These are phyloP conservation scores for Amanita exitialis DNA, from an alignment of 768 basidiomycete species.

Conservation along the genomic window DNA sequence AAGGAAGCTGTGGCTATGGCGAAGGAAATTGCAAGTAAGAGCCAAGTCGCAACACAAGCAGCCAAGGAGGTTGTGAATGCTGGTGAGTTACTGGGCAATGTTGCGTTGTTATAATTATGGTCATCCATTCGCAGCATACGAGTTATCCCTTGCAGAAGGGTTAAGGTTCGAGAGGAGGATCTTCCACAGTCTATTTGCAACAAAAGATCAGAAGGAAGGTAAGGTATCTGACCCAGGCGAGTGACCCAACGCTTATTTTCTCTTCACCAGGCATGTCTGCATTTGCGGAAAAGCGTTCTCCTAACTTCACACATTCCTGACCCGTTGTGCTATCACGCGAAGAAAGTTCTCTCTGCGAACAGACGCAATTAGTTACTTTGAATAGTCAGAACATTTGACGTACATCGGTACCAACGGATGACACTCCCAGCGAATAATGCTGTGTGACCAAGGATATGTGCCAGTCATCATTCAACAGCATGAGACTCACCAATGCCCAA, in stretches of 20 bases:
- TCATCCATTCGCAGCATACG: constrained; percentile 46
- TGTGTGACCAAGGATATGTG: constrained; percentile 7
- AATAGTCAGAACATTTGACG: neutral
- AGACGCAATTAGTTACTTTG: neutral
- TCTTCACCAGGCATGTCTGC: constrained; percentile 73
- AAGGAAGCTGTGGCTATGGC: constrained; percentile 81
- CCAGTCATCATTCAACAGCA: neutral
- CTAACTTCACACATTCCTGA: constrained; percentile 63
- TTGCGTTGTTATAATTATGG: neutral
- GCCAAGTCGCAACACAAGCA: constrained; percentile 74
- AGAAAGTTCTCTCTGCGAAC: neutral
- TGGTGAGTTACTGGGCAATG: constrained; percentile 29
- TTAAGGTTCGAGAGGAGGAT: constrained; percentile 79
- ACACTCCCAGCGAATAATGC: constrained; percentile 28
- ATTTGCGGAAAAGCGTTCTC: constrained; percentile 88
- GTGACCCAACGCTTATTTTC: constrained; percentile 6
- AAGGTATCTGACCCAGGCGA: constrained; percentile 16
- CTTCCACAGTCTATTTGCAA: constrained; percentile 90
- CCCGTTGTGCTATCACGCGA: constrained; percentile 8
- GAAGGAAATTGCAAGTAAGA: constrained; percentile 69
- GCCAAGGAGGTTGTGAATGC: constrained; percentile 93
- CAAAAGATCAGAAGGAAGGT: constrained; percentile 94
- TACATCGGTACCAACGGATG: constrained; percentile 27
- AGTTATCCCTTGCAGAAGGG: constrained; percentile 74
- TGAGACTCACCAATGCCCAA: constrained; percentile 45